Base-by-base conservation (phyloP, 2,329 filamentous ascomycete genomes). In the Clarireedia hainanense region DNA sequence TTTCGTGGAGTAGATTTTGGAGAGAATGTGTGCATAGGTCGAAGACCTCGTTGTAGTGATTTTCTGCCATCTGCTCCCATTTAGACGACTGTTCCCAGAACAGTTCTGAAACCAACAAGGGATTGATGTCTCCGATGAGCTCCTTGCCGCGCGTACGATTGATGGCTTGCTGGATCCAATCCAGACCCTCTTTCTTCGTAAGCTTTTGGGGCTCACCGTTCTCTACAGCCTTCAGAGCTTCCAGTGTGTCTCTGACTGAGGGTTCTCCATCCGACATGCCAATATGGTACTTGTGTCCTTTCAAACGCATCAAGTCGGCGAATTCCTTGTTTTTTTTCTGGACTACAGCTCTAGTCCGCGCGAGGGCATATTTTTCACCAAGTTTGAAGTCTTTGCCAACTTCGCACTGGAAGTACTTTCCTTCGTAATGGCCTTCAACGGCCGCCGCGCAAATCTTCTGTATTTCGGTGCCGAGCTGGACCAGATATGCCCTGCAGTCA, bases 91-190 rank as follows among this genome's bases (percentile, higher is more conserved):
- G 70, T 50, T 72, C 70, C 62, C 69, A 68, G 48, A 74, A 75
- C 2, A 75, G 59, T 47, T 74, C 71, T 3, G 68, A 68, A 15
- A 75, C 59, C 1, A 74, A 58, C 1, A 70, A 62, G 2, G 72
- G 69, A 55, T 73, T 75, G 63, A 69, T 71, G 23, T 67, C 71
- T 9, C 73, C 72, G 3, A 67, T 54, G 2, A 75, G 62, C 52
- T 74, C 71, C 50, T 53, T 70, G 57, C 73, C 61, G 42, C 64
- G 53, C 45, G 62, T 60, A 43, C 62, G 54, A 3, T 54, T 47
- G 14, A 65, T 57, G 23, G 57, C 62, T 49, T 61, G 46, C 3
- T 42, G 15, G 17, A 65, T 63, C 66, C 64, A 69, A 23, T 59
- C 37, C n/a, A 67, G 46, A n/a, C 55, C 61, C 4, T 60, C 55